Evolutionary conservation across 202 grass and related monocot genomes (phyloP), one percentile per base, ranked within the genome.

Genomic region (Schoenoplectus tabernaemontani): DNA sequence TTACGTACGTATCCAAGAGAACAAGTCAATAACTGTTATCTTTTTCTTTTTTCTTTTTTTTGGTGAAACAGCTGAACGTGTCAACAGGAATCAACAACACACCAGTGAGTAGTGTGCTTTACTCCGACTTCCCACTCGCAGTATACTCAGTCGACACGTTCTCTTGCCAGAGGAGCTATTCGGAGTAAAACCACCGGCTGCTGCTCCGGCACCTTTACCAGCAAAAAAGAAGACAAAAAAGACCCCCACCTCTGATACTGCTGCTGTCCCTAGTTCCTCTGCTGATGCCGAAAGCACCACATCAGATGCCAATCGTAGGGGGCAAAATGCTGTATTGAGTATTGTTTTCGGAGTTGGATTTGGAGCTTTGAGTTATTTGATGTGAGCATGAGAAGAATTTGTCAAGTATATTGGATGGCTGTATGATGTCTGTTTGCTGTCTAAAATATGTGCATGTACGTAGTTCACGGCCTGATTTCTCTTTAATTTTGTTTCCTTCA

Each of bases 81-180:
- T 89, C 90, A 47, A 92, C 87, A 0, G 90, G 90, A 60, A 66
- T 87, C 34, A 86, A 53, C 39, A 78, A 64, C 51, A 78, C 83
- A 20, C 83, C 81, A 36, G 22, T 90, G 81, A 69, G 41, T 60
- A 88, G 67, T 39, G 84, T 88, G 7, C 43, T 90, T 33, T 47
- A 65, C 57, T 80, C 82, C 0, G 54, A 77, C 1, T 88, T 84
- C 59, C 91, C 91, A 3, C 74, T 93, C 2, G 78, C 82, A 16
- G 86, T 88, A 2, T 93, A 85, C 86, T 87, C 91, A n/a, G 28
- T 93, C 67, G 91, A 93, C 30, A 20, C 28, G 91, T 93, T 13
- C 85, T 93, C 58, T 57, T 75, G 73, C 91, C 91, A 0, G 56
- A 60, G 71, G 86, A 86, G 43, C 22, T 88, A 32, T 88, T 88